phyloP scores from a whole-genome alignment of 495 filamentous ascomycete genomes.

The Cenococcum geophilum region DNA sequence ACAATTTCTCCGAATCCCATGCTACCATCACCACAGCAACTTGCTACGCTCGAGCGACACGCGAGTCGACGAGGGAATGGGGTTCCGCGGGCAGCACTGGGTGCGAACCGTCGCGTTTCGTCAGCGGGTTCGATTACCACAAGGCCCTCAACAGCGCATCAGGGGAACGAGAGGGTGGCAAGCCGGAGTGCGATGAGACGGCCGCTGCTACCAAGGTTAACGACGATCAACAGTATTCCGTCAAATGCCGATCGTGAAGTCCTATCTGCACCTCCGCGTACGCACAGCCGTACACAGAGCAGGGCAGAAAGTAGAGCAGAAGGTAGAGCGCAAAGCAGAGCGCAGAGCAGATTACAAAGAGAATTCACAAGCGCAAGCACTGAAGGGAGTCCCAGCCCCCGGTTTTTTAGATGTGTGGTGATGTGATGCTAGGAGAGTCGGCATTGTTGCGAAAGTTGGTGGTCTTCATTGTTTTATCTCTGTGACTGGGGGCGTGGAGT shows the following conservation, averaged over 20 bases:
- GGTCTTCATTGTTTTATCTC: no score
- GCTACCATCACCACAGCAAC: not conserved
- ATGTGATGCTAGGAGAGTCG: not conserved
- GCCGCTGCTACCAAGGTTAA: conserved; percentile 1
- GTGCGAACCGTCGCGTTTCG: not conserved
- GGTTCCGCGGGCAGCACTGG: not conserved
- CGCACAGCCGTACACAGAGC: conserved; percentile 1
- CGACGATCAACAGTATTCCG: not conserved
- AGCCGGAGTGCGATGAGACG: not conserved
- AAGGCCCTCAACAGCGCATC: not conserved
- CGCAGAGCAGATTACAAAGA: not conserved
- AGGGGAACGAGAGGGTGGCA: not conserved
- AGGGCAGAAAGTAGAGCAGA: not conserved
- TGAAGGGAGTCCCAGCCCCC: not conserved
- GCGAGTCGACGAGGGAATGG: not conserved
- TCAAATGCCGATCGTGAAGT: not conserved
- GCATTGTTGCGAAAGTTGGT: no score
- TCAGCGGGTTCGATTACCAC: not conserved
- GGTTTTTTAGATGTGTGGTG: not conserved
- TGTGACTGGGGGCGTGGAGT: no score
- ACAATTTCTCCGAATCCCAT: not conserved
- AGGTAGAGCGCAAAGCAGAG: not conserved
- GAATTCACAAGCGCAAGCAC: not conserved
- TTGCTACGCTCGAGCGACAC: not conserved
- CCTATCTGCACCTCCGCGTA: not conserved